Conservation (phyloP, 495 filamentous ascomycete genomes). For the Aspergillus incahuasiensis region DNA sequence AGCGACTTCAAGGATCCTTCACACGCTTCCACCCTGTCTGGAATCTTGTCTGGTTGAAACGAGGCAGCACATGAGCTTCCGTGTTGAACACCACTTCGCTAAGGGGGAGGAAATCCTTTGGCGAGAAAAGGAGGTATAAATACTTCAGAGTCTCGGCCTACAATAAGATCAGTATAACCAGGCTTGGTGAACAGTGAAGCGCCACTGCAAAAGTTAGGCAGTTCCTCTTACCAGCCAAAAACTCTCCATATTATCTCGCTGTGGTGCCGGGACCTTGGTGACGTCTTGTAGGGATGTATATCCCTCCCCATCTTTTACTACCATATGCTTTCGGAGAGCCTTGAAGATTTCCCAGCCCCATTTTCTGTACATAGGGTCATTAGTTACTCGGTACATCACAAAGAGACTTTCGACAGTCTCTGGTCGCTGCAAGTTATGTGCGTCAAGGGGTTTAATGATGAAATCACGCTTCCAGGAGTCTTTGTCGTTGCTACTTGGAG, state of each 20-base stretch:
- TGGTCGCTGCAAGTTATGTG: conserved; percentile 88
- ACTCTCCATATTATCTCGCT: conserved; percentile 84
- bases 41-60: conserved; percentile 75
- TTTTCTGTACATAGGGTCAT: conserved; percentile 79
- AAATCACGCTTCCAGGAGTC: conserved; percentile 65
- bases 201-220: no score
- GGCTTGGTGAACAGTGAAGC: no score
- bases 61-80: conserved; percentile 85
- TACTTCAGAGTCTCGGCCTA: conserved; percentile 93
- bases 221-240: conserved; percentile 71
- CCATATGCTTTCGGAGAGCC: conserved; percentile 76
- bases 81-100: conserved; percentile 89
- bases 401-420: conserved; percentile 93
- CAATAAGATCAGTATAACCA: background rate
- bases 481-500: conserved; percentile 12
- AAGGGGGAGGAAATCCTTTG: conserved; percentile 74
- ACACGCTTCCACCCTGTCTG: conserved; percentile 69
- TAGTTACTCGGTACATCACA: conserved; percentile 97
- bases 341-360: conserved; percentile 99
- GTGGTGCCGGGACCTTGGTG: conserved; percentile 50
- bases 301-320: conserved; percentile 54
- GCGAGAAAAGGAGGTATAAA: conserved; percentile 89
- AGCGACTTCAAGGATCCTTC: background rate
- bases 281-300: conserved; percentile 10
- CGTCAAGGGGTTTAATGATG: conserved; percentile 66